phyloP scores from a whole-genome alignment of 1,139 yeast species.

The Debaryomycetaceae sp. region DNA sequence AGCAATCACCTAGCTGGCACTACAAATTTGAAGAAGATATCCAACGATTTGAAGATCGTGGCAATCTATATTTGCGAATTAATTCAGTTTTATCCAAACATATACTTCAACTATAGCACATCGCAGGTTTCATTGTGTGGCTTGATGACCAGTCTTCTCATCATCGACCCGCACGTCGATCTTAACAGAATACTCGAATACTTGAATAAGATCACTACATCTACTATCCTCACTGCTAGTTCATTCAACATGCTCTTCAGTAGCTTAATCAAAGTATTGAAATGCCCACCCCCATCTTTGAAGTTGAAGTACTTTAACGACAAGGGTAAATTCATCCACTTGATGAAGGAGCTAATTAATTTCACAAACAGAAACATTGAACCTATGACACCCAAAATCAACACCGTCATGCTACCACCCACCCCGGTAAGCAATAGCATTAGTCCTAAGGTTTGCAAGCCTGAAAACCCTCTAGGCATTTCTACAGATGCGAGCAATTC shows the following conservation, averaged over 20 bases:
- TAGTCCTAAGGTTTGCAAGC: slow-evolving; percentile 6
- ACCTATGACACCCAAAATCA: slow-evolving; percentile 19
- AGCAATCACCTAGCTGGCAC: slow-evolving; percentile 20
- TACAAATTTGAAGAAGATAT: slow-evolving; percentile 20
- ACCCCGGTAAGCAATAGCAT: slow-evolving; percentile 11
- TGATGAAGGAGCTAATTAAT: slow-evolving; percentile 35
- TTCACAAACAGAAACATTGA: slow-evolving; percentile 27
- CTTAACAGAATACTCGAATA: slow-evolving; percentile 18
- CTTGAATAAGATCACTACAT: slow-evolving; percentile 17
- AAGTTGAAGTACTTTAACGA: slow-evolving; percentile 41
- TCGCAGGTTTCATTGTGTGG: slow-evolving; percentile 59
- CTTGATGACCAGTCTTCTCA: slow-evolving; percentile 24
- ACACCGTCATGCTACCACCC: slow-evolving; percentile 10
- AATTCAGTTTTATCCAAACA: slow-evolving; percentile 58
- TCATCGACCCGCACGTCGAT: slow-evolving; percentile 27
- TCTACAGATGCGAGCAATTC: slow-evolving; percentile 6
- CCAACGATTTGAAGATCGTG: slow-evolving; percentile 50
- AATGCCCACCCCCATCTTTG: slow-evolving; percentile 45
- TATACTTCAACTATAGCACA: slow-evolving; percentile 53
- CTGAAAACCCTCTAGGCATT: neutral
- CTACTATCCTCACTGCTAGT: slow-evolving; percentile 16
- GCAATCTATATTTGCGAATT: slow-evolving; percentile 63
- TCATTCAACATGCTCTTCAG: slow-evolving; percentile 25
- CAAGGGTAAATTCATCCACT: slow-evolving; percentile 30
- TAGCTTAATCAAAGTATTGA: slow-evolving; percentile 36